Evolutionary conservation across 1,284 basidiomycete genomes (phyloP), one percentile per base, ranked within the genome.

Genomic region (Sporisorium scitamineum): DNA sequence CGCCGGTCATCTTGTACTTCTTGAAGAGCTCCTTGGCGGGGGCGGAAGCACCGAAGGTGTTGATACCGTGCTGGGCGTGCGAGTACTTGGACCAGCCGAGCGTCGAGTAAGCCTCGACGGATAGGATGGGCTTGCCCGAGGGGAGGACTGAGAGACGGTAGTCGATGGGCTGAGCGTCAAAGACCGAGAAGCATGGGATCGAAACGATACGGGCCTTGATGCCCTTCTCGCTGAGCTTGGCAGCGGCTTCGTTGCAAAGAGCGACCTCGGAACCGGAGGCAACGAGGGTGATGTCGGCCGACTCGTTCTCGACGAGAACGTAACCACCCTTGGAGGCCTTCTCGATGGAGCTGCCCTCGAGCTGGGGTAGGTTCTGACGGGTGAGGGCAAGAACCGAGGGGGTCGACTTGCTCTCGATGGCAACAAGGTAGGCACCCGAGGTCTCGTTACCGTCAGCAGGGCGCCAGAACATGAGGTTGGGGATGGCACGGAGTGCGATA

Each of bases 381-480:
- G 94, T 93, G 69, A 95, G 90, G n/a, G 78, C 74, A 70, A 95
- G 88, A 74, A 95, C 89, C 37, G 94, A 95, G 42, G 95, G 95
- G 14, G 93, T 95, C 78, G 88, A 86, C 78, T 86, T 89, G 73
- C 91, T 90, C 76, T 89, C 88, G 82, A 97, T 86, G 56, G 94
- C 92, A 55, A 92, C 90, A 77, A 90, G 87, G 89, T 97, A 97
- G 22, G 94, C 90, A 42, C 93, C 95, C 39, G 93, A 95, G 39
- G 93, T 94, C 89, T 96, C 95, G 86, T 96, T 95, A 50, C 94
- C 94, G 85, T 97, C 94, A 44, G 94, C 94, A 8, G 94, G 93
- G 68, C 93, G 91, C 76, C 75, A 81, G 73, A 82, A 79, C 71
- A 75, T 92, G 62, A 94, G 87, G 89, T 97, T 97, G 80, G 95